These are phyloP conservation scores for Rosa hybrid DNA, from an alignment of 331 rosid genomes.

Conservation along the genomic window DNA sequence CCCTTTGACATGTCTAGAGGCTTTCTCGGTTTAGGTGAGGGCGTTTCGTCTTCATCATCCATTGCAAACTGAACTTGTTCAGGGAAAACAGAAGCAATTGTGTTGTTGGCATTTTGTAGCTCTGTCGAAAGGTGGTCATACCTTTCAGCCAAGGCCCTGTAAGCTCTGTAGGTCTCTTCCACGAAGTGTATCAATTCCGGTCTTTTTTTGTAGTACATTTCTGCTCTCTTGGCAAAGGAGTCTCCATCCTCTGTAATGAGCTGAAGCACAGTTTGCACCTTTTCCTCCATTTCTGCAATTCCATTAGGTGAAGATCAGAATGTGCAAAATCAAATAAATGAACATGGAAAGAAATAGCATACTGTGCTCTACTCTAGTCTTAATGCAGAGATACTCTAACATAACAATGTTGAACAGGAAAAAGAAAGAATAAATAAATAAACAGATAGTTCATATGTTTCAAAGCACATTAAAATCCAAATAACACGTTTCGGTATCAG, in stretches of 20 bases:
- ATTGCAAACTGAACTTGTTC: constrained; percentile 82
- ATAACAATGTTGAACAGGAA: neutral
- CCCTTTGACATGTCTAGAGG: constrained; percentile 39
- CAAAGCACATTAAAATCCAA: neutral
- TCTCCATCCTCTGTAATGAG: constrained; percentile 88
- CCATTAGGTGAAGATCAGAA: neutral
- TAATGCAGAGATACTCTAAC: neutral
- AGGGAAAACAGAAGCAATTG: constrained; percentile 85
- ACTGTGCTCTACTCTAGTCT: neutral
- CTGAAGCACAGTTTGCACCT: constrained; percentile 57
- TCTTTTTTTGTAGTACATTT: constrained; percentile 94
- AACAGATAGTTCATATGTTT: neutral
- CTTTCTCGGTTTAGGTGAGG: constrained; percentile 43
- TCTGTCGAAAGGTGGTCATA: constrained; percentile 94
- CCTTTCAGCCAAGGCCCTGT: constrained; percentile 89
- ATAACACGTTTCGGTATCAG: neutral
- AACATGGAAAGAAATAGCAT: neutral
- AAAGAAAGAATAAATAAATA: neutral
- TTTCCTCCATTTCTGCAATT: constrained; percentile 91
- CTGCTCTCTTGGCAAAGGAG: constrained; percentile 96
- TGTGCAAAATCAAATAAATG: neutral
- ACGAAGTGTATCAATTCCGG: constrained; percentile 86
- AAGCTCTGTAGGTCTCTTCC: constrained; percentile 81
- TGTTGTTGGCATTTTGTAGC: constrained; percentile 93
- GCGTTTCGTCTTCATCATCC: constrained; percentile 84